A percentile compares a stretch with the other conserved stretches of the same genome.
phyloP scores from a whole-genome alignment of 2,329 filamentous ascomycete species.

The Scedosporium aurantiacum region DNA sequence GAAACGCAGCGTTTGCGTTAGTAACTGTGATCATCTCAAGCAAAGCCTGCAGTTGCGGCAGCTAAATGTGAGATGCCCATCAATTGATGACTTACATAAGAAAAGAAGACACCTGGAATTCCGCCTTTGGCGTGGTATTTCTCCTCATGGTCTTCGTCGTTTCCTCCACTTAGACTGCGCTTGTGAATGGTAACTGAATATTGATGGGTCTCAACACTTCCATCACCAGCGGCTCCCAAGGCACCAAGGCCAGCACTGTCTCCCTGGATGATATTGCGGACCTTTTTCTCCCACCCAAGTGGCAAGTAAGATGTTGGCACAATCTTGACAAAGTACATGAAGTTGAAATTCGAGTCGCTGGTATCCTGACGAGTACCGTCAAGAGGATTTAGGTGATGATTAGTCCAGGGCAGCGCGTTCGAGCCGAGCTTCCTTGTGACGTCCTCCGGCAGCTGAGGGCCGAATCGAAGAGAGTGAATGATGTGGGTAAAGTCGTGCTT shows the following conservation, averaged over 20 bases:
- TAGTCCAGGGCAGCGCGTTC: conserved; percentile 56
- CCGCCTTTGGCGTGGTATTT: conserved; percentile 79
- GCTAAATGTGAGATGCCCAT: neutral
- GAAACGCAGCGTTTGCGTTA: conserved; percentile 11
- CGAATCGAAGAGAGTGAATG: conserved; percentile 85
- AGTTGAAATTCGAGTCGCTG: conserved; percentile 79
- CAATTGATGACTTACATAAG: conserved; percentile 75
- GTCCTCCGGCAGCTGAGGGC: conserved; percentile 73
- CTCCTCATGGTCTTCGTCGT: conserved; percentile 79
- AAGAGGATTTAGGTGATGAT: conserved; percentile 85
- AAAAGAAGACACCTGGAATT: conserved; percentile 97
- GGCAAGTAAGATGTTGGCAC: conserved; percentile 92
- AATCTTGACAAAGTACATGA: conserved; percentile 99
- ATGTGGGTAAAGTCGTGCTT: conserved; percentile 81
- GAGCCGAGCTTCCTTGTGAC: conserved; percentile 48
- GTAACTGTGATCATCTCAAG: conserved; percentile 6
- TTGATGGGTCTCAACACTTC: conserved; percentile 93
- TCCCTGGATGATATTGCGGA: conserved; percentile 28
- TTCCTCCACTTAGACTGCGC: conserved; percentile 72
- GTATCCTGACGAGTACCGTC: conserved; percentile 71
- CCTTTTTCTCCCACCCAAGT: conserved; percentile 68
- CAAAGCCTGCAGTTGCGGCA: no score
- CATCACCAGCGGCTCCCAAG: conserved; percentile 55
- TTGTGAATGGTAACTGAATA: conserved; percentile 97
- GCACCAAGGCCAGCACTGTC: conserved; percentile 50